Conservation (phyloP, 352 stramenopile genomes). For the Pythium chondricola region DNA sequence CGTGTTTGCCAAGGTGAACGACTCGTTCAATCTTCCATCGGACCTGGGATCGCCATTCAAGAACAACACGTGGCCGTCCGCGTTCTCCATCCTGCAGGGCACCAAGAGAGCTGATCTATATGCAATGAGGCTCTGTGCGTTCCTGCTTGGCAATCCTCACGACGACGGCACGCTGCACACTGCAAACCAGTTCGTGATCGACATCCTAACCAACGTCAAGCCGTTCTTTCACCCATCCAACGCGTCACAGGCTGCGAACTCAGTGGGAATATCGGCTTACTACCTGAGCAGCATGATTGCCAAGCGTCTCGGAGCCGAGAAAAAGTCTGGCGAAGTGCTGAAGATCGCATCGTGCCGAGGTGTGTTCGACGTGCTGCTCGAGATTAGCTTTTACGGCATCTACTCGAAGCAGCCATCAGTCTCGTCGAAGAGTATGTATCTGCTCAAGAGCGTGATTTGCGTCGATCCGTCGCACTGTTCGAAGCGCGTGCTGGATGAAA, state of each 20-base stretch:
- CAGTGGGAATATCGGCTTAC: slow-evolving; percentile 45
- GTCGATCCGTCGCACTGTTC: slow-evolving; percentile 39
- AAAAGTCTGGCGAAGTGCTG: slow-evolving; percentile 18
- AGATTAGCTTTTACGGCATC: slow-evolving; percentile 58
- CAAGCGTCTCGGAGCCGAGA: slow-evolving; percentile 49
- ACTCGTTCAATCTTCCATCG: slow-evolving; percentile 51
- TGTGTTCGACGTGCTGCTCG: slow-evolving; percentile 42
- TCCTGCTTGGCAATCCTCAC: slow-evolving; percentile 30
- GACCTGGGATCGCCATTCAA: slow-evolving; percentile 62
- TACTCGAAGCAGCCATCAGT: slow-evolving; percentile 68
- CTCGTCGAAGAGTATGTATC: slow-evolving; percentile 59
- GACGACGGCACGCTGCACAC: slow-evolving; percentile 4
- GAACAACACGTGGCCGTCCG: slow-evolving; percentile 47
- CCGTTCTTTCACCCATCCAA: slow-evolving; percentile 76
- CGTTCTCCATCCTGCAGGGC: slow-evolving; percentile 39
- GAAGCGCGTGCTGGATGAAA: slow-evolving; percentile 49
- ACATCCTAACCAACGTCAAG: slow-evolving; percentile 52
- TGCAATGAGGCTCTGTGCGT: slow-evolving; percentile 46
- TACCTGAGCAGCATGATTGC: slow-evolving; percentile 45
- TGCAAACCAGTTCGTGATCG: slow-evolving; percentile 43
- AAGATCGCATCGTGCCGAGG: slow-evolving; percentile 24
- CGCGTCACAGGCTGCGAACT: slow-evolving; percentile 46
- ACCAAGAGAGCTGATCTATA: slow-evolving; percentile 53
- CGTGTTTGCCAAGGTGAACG: slow-evolving; percentile 61
- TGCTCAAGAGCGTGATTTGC: slow-evolving; percentile 61